These are phyloP conservation scores for Smittium culicis DNA, from an alignment of 371 early-diverging fungal species.

Conservation along the genomic window DNA sequence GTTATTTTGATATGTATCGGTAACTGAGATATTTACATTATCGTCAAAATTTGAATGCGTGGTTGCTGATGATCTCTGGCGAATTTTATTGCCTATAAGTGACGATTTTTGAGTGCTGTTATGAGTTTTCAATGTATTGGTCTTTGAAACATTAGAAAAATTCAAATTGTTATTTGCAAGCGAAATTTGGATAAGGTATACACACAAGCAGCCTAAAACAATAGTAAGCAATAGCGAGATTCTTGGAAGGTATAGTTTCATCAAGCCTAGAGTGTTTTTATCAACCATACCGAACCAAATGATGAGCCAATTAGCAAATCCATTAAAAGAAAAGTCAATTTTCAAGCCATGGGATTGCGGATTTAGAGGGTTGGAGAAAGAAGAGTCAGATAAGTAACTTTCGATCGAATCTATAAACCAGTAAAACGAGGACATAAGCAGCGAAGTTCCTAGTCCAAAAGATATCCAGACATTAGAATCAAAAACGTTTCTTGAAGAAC, in stretches of 20 bases:
- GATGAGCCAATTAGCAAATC: background rate
- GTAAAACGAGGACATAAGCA: background rate
- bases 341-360: background rate
- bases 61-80: background rate
- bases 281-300: background rate
- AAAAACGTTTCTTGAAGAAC: background rate
- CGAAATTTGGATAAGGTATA: background rate
- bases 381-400: background rate
- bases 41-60: no score
- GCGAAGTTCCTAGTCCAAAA: background rate
- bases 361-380: background rate
- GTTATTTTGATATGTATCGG: background rate
- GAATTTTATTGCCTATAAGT: background rate
- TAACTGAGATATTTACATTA: background rate
- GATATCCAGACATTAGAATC: background rate
- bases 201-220: background rate
- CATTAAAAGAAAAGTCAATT: background rate
- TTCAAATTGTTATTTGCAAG: background rate
- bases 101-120: background rate
- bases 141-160: background rate
- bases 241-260: conserved; percentile 17
- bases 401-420: background rate
- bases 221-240: conserved; percentile 51
- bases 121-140: background rate
- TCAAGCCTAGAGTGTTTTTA: background rate